Evolutionary conservation across 208 protist species (phyloP), one percentile per base, ranked within the genome.

Genomic region (Trypanosoma melophagium): DNA sequence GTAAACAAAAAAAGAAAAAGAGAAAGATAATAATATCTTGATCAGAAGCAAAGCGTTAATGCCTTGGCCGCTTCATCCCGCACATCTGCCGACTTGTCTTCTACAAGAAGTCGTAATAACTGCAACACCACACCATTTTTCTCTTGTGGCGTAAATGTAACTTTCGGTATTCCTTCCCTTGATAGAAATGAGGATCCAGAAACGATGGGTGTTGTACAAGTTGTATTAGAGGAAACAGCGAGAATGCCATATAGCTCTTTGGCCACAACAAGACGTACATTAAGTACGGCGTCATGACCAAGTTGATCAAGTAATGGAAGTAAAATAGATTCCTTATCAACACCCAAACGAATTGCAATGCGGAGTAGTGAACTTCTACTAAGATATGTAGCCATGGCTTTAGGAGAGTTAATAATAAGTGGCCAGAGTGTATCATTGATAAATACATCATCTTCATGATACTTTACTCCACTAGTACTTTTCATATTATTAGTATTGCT

Each of bases 341-440:
- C 80, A 8, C 79, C 66, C 13, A 95, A 79, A 45, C 79, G 77
- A 51, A 89, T 59, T 10, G 84, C 89, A 14, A 92, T 80, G 61
- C 75, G 79, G 14, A 95, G 72, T 0, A 95, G 79, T 16, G 84
- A 76, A 42, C 73, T 90, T 19, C 89, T 79, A 56, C 76, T 89
- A 14, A 93, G 74, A 60, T 93, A 95, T 4, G 82, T 95, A 28
- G 83, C 77, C 79, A 80, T 88, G 9, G 82, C 85, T 44, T 66
- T 69, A 2, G 78, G 72, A 57, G 74, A 71, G 38, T 68, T 74
- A 13, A 58, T 35, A 66, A 95, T 88, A 28, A 83, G 67, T 7
- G 89, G 89, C 89, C 89, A 95, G 52, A 95, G 66, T 7, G 87
- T 83, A 49, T 88, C 74, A 44, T 85, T 83, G 10, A 89, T 79